A percentile compares a stretch with the other conserved stretches of the same genome.
phyloP scores from a whole-genome alignment of 2,329 filamentous ascomycete genomes.

The Colletotrichum sp. region DNA sequence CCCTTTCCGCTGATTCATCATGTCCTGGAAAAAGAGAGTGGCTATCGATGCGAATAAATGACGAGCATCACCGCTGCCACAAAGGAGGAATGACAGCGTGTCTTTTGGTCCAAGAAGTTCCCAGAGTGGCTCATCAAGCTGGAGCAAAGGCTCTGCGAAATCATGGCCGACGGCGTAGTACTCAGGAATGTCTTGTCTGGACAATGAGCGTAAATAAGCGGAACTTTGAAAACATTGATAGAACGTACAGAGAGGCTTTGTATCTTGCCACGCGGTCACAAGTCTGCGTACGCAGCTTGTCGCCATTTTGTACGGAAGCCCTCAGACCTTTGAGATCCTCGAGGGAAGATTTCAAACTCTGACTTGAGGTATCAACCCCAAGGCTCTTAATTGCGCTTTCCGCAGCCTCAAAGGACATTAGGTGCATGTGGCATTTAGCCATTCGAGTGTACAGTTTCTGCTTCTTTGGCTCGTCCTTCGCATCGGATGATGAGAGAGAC shows the following conservation, averaged over 20 bases:
- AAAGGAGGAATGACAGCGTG: slow-evolving; percentile 25
- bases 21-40: background rate
- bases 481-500: background rate
- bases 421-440: slow-evolving; percentile 24
- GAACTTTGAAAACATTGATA: background rate
- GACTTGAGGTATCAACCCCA: background rate
- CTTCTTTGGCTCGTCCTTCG: background rate
- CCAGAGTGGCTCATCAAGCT: background rate
- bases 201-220: background rate
- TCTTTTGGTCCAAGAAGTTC: background rate
- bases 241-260: slow-evolving; percentile 16
- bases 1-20: background rate
- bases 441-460: background rate
- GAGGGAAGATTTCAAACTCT: background rate
- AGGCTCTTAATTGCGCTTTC: background rate
- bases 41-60: slow-evolving; percentile 24
- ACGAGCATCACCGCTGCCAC: slow-evolving; percentile 27
- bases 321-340: background rate
- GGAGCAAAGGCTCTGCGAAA: slow-evolving; percentile 6
- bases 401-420: slow-evolving; percentile 10
- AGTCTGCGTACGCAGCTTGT: background rate
- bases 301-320: background rate
- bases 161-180: slow-evolving; percentile 26
- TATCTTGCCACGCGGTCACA: slow-evolving; percentile 24
- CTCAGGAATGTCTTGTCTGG: slow-evolving; percentile 10